Base-by-base conservation (phyloP, 2,329 filamentous ascomycete genomes). In the Moelleriella libera region DNA sequence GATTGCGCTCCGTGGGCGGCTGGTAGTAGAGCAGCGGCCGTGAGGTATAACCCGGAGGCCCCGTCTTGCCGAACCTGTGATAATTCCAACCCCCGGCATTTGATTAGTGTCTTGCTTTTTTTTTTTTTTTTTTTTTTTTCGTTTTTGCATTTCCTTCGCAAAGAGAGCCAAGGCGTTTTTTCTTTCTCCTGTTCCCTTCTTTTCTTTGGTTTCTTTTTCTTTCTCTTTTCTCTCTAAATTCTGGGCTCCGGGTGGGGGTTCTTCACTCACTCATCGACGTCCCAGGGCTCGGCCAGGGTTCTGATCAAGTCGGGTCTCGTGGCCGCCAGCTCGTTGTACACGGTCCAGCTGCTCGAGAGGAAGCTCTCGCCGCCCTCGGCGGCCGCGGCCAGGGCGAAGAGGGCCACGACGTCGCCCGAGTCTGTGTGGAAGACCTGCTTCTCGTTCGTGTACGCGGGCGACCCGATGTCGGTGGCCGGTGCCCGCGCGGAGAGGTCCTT, bases 341-440 rank as follows among this genome's bases (percentile, higher is more conserved):
- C 72, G 3, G 65, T 64, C 70, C 73, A 76, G 30, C 69, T 75
- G 54, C 75, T 78, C 0, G 76, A 70, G 9, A 83, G 59, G 50
- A 72, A 72, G 53, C 76, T 81, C 49, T 73, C 64, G 1, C 80
- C 79, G 0, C 80, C 80, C 39, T 62, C 59, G 2, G 64, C 62
- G 0, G 69, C 69, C 0, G 77, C 72, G 8, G 69, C 69, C 14
- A 81, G 67, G 1, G 71, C 72, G 44, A 78, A 73, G 6, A 83
- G 63, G 2, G 74, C 72, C 21, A 83, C 68, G 2, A 82, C 66
- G 53, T 83, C 79, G 7, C 78, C 71, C 0, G 58, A 56, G 53
- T 82, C 78, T 0, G 75, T 82, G 57, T 82, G 80, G 54, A 82
- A 82, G 5, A 74, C 71, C 57, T 78, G 78, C 56, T 78, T 79